Conservation (phyloP, 441 rosid species). For the Erodium trifolium region DNA sequence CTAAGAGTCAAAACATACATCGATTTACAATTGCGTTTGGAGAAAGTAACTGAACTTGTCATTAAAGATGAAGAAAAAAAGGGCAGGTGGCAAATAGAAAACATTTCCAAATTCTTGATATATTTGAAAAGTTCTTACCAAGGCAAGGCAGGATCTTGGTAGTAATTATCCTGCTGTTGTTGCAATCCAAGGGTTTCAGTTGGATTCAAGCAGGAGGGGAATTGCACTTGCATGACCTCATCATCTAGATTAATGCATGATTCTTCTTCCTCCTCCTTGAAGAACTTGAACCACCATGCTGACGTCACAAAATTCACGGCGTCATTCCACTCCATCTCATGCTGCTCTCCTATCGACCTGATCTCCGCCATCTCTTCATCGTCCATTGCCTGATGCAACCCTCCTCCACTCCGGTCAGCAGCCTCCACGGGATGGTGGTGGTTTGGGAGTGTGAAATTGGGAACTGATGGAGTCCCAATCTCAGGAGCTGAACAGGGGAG, state of each 20-base stretch:
- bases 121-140: not conserved
- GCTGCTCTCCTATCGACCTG: slow-evolving; percentile 62
- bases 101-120: too few relatives aligned
- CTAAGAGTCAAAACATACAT: not conserved
- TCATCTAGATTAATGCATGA: too few relatives aligned
- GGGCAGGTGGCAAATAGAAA: not conserved
- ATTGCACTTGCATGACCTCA: not conserved
- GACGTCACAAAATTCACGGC: slow-evolving; percentile 68
- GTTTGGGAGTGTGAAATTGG: slow-evolving; percentile 55
- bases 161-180: not conserved
- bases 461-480: slow-evolving; percentile 31
- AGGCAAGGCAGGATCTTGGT: not conserved
- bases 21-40: not conserved
- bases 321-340: slow-evolving; percentile 78
- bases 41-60: not conserved
- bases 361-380: slow-evolving; percentile 69
- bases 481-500: slow-evolving; percentile 21
- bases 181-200: not conserved
- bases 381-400: slow-evolving; percentile 46
- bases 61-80: not conserved
- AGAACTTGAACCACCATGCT: slow-evolving; percentile 84
- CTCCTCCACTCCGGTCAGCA: slow-evolving; percentile 23
- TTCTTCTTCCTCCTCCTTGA: slow-evolving; percentile 9
- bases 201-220: not conserved
- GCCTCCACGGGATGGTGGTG: slow-evolving; percentile 29